These are phyloP conservation scores for Tulasnella calospora DNA, from an alignment of 768 basidiomycete genomes.

Conservation along the genomic window DNA sequence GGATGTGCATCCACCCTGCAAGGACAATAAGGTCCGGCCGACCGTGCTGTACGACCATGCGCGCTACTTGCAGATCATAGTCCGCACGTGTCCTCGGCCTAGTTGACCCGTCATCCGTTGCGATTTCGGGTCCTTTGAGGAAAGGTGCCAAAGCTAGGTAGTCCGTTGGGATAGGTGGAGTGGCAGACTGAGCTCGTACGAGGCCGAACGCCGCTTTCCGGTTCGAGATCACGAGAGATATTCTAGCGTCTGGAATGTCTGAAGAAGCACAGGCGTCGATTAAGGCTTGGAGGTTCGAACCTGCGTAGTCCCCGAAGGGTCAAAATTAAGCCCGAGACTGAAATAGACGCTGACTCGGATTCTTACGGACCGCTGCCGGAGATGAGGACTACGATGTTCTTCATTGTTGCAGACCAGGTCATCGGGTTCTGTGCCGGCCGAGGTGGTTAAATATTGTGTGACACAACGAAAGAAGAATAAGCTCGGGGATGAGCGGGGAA, in stretches of 20 bases:
- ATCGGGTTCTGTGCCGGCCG: background rate
- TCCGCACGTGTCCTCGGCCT: constrained; percentile 71
- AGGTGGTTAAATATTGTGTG: background rate
- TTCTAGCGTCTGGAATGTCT: constrained; percentile 63
- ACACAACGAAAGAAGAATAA: background rate
- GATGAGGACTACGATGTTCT: constrained; percentile 25
- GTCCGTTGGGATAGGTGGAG: constrained; percentile 74
- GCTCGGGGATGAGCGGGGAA: background rate
- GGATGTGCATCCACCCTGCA: constrained; percentile 99
- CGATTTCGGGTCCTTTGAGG: constrained; percentile 45
- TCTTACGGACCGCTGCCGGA: constrained; percentile 20
- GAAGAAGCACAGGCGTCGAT: constrained; percentile 63
- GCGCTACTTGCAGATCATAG: constrained; percentile 79
- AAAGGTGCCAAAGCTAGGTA: constrained; percentile 83
- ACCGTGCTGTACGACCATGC: constrained; percentile 44
- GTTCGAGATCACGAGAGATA: constrained; percentile 85
- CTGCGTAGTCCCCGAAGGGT: constrained; percentile 39
- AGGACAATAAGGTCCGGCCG: constrained; percentile 81
- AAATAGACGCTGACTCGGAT: background rate
- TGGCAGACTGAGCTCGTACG: constrained; percentile 62
- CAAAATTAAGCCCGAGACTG: background rate
- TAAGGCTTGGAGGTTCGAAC: constrained; percentile 93
- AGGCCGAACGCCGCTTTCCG: constrained; percentile 88
- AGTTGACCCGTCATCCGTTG: background rate
- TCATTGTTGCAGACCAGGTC: background rate